These are phyloP conservation scores for Babesia microti DNA, from an alignment of 169 alveolate species.

Conservation along the genomic window DNA sequence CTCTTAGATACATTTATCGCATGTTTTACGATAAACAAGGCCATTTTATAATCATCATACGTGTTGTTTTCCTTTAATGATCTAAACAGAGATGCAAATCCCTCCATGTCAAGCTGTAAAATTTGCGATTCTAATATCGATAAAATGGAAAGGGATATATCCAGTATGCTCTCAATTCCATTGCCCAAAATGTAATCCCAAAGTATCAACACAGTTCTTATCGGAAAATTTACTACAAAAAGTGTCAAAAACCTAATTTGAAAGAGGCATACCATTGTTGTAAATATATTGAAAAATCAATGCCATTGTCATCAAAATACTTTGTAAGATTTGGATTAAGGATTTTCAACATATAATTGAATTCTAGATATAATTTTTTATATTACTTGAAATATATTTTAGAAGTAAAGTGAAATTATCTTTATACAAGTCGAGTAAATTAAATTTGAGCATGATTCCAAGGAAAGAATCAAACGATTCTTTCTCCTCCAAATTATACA, in stretches of 20 bases:
- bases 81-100: constrained; percentile 23
- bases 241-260: constrained; percentile 46
- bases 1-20: no score
- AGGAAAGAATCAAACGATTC: constrained; percentile 62
- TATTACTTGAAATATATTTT: constrained; percentile 39
- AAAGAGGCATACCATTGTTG: constrained; percentile 49
- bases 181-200: constrained; percentile 57
- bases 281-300: constrained; percentile 52
- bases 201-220: constrained; percentile 54
- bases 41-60: constrained; percentile 44
- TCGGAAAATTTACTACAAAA: constrained; percentile 56
- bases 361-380: constrained; percentile 16
- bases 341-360: constrained; percentile 30
- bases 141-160: constrained; percentile 29
- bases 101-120: constrained; percentile 37
- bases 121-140: constrained; percentile 37
- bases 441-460: constrained; percentile 47
- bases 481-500: constrained; percentile 51
- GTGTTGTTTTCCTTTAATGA: constrained; percentile 34
- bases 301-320: constrained; percentile 53
- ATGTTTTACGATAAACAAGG: constrained; percentile 36
- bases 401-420: constrained; percentile 53
- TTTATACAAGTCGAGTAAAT: constrained; percentile 54
- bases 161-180: constrained; percentile 36
- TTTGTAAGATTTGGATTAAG: constrained; percentile 46